phyloP scores from a whole-genome alignment of 2,329 filamentous ascomycete species.

The Cordyceps militaris region DNA sequence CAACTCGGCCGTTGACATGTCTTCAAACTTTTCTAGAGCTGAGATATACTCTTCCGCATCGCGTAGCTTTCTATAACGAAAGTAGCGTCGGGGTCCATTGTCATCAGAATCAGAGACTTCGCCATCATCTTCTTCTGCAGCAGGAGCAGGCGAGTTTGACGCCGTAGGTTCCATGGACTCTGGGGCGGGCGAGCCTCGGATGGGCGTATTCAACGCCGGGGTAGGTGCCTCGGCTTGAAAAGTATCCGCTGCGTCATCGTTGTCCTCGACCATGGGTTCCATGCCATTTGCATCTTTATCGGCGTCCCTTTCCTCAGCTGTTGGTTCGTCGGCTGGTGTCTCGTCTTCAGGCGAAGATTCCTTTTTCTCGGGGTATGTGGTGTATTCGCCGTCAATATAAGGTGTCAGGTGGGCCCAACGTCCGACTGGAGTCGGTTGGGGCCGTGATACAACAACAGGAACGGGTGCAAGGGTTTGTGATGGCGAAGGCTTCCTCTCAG shows the following conservation, averaged over 20 bases:
- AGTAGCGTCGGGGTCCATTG: conserved; percentile 26
- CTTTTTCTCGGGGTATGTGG: conserved; percentile 33
- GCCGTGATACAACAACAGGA: conserved; percentile 17
- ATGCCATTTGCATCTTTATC: conserved; percentile 21
- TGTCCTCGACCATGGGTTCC: conserved; percentile 18
- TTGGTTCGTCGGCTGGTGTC: conserved; percentile 23
- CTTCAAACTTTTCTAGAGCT: conserved; percentile 43
- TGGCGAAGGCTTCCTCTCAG: background rate
- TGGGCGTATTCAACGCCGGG: conserved; percentile 32
- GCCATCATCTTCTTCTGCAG: conserved; percentile 30
- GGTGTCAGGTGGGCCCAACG: conserved; percentile 35
- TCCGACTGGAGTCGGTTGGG: conserved; percentile 25
- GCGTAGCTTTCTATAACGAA: conserved; percentile 43
- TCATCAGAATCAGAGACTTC: conserved; percentile 31
- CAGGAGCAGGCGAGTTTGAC: conserved; percentile 31
- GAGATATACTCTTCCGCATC: conserved; percentile 42
- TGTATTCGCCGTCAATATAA: conserved; percentile 33
- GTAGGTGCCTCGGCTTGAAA: conserved; percentile 28
- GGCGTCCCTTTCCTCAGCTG: conserved; percentile 21
- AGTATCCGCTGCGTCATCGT: conserved; percentile 18
- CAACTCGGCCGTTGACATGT: conserved; percentile 40
- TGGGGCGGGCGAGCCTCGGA: conserved; percentile 31
- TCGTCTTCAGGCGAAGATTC: conserved; percentile 26
- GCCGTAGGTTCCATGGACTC: conserved; percentile 33
- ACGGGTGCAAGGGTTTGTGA: background rate